Conservation (phyloP, 305 asterid species). For the Fraxinus paxiana region DNA sequence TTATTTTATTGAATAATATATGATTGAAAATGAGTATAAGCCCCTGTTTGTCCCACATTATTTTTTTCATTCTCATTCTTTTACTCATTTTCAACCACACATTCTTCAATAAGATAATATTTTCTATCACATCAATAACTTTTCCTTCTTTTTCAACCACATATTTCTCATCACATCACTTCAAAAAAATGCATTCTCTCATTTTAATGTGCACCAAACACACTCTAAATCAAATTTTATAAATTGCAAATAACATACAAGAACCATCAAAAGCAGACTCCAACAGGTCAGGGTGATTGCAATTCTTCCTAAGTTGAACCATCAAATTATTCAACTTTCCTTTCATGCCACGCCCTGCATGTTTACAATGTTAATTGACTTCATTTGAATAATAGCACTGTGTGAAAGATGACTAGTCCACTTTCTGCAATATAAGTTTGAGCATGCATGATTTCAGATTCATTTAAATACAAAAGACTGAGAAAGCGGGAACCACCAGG, state of each 20-base stretch:
- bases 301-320: conserved; percentile 88
- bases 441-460: not conserved
- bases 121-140: too few species aligned
- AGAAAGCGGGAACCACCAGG: not conserved
- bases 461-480: not conserved
- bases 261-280: conserved; percentile 80
- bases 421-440: not conserved
- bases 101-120: too few species aligned
- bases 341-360: conserved; percentile 63
- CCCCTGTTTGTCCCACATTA: too few species aligned
- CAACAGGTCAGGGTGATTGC: conserved; percentile 95
- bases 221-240: too few species aligned
- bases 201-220: too few species aligned
- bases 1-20: too few species aligned
- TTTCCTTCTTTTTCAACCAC: too few species aligned
- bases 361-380: conserved; percentile 22
- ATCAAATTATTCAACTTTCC: conserved; percentile 79
- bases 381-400: not conserved
- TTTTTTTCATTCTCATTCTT: too few species aligned
- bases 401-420: not conserved
- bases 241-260: conserved; percentile 48
- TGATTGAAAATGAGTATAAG: too few species aligned
- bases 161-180: too few species aligned
- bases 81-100: too few species aligned
- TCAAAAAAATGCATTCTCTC: too few species aligned